phyloP scores from a whole-genome alignment of 371 early-diverging fungal genomes.

The Conidiobolus incongruus region DNA sequence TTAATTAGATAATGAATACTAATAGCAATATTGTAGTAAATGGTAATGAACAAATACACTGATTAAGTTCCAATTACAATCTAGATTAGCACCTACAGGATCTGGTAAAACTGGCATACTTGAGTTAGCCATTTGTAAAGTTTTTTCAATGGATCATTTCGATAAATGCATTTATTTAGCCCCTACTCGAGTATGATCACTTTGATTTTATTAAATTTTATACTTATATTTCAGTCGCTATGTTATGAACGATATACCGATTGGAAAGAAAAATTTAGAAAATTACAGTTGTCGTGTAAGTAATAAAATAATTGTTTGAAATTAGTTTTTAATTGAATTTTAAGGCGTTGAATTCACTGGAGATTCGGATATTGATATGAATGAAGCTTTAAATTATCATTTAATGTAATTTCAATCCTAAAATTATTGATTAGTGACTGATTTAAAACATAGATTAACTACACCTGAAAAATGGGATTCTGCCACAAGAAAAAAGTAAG shows the following conservation, averaged over 20 bases:
- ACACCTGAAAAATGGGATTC: slow-evolving; percentile 68
- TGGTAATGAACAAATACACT: too few species aligned
- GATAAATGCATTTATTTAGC: slow-evolving; percentile 57
- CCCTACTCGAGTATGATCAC: slow-evolving; percentile 58
- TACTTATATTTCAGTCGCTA: slow-evolving; percentile 13
- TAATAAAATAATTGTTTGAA: neutral
- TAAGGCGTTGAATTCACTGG: slow-evolving; percentile 58
- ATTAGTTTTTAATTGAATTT: neutral
- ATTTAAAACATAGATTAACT: slow-evolving; percentile 18
- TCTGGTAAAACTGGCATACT: slow-evolving; percentile 63
- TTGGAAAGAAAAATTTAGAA: slow-evolving; percentile 30
- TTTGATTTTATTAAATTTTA: too few species aligned
- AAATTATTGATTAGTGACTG: slow-evolving; percentile 8
- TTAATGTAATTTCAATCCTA: neutral
- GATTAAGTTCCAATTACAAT: too few species aligned
- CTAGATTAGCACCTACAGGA: slow-evolving; percentile 63
- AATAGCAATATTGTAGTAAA: slow-evolving; percentile 30
- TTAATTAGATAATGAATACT: slow-evolving; percentile 11
- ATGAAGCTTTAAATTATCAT: neutral
- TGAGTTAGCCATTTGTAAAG: slow-evolving; percentile 29
- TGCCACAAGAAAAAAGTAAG: slow-evolving; percentile 27
- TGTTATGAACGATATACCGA: slow-evolving; percentile 43
- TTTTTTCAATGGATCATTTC: neutral
- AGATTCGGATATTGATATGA: slow-evolving; percentile 25
- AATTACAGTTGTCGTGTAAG: slow-evolving; percentile 24